Evolutionary conservation across 441 rosid genomes (phyloP).

Genomic region (Euphorbia celastroides): DNA sequence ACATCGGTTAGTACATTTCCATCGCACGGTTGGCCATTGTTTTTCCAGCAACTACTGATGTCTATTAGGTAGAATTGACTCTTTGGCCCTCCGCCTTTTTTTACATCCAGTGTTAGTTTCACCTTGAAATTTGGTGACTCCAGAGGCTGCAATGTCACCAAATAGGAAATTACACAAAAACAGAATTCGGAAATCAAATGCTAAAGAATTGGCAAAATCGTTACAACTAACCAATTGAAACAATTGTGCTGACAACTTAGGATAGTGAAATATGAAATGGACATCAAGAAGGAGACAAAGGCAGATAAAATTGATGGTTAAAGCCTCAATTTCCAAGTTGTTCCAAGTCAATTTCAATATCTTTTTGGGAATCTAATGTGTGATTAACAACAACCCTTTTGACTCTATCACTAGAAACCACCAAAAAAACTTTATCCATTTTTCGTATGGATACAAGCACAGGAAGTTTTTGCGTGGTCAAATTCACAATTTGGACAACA

Average conservation of each 20-base stretch:
- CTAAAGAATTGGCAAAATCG: neutral
- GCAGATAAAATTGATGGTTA: neutral
- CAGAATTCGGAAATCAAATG: neutral
- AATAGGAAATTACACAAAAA: neutral
- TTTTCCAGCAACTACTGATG: constrained; percentile 92
- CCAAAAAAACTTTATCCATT: neutral
- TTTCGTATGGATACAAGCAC: no score
- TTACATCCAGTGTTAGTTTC: constrained; percentile 51
- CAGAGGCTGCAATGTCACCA: constrained; percentile 48
- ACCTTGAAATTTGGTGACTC: constrained; percentile 78
- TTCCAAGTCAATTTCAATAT: neutral
- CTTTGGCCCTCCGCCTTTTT: constrained; percentile 66
- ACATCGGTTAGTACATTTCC: constrained; percentile 69
- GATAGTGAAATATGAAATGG: neutral
- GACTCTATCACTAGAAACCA: neutral
- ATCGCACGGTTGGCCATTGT: constrained; percentile 62
- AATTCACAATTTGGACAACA: neutral
- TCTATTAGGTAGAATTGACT: constrained; percentile 82
- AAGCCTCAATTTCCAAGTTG: neutral
- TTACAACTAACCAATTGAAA: neutral
- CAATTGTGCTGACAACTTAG: neutral
- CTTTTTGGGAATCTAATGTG: neutral
- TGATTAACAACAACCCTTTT: neutral
- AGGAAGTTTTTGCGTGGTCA: no score
- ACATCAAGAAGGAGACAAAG: constrained; percentile 2